Conservation (phyloP, 306 rosid genomes). For the Sicyos edulis region DNA sequence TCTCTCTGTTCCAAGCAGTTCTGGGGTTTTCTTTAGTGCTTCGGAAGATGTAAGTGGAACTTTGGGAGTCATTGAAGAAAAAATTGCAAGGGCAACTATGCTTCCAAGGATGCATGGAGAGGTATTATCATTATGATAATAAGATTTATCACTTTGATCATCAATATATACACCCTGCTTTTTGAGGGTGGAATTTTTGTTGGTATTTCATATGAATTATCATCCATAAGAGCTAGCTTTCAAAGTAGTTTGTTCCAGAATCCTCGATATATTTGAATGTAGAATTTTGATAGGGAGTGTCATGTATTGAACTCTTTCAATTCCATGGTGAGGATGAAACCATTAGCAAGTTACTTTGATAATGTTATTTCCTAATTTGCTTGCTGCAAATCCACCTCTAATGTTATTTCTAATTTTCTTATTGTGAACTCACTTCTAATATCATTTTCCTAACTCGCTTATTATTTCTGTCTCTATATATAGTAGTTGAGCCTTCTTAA, state of each 20-base stretch:
- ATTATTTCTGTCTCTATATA: not conserved
- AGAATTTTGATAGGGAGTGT: slow-evolving; percentile 2
- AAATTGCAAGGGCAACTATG: slow-evolving; percentile 77
- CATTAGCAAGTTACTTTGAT: not conserved
- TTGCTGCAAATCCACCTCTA: not conserved
- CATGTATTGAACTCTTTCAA: not conserved
- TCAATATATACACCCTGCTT: no score
- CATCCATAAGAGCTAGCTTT: not conserved
- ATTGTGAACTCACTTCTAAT: no score
- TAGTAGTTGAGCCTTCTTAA: slow-evolving; percentile 6
- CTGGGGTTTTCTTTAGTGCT: slow-evolving; percentile 67
- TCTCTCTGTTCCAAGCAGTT: slow-evolving; percentile 41
- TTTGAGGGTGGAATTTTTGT: not conserved
- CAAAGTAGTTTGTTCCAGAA: not conserved
- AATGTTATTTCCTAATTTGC: not conserved
- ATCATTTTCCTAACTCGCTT: not conserved
- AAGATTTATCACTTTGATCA: not conserved
- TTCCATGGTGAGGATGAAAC: not conserved
- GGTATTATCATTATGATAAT: slow-evolving; percentile 45
- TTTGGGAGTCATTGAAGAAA: slow-evolving; percentile 64
- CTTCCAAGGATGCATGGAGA: slow-evolving; percentile 76
- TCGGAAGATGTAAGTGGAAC: slow-evolving; percentile 55
- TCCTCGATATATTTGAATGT: not conserved
- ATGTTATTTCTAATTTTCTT: not conserved
- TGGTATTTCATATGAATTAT: not conserved